Percentiles rank a stretch among this genome's conserved stretches.
Conservation (phyloP, 768 basidiomycete species). For the Leccinum boreale region DNA sequence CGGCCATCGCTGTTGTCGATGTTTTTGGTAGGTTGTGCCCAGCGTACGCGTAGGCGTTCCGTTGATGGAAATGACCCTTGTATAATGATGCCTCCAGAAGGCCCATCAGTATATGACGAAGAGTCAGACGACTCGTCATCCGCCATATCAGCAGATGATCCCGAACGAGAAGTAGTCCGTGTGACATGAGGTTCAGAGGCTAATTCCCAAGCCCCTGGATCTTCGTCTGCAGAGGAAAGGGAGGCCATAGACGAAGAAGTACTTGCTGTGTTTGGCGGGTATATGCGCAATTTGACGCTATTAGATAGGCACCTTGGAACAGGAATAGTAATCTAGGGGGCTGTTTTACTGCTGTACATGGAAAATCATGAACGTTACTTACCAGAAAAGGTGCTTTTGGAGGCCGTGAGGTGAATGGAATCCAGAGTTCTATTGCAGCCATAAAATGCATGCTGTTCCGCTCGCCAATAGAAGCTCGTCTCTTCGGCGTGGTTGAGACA, state of each 20-base stretch:
- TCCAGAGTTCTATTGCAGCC: slow-evolving; percentile 76
- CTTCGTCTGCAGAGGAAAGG: slow-evolving; percentile 72
- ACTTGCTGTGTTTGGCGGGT: slow-evolving; percentile 53
- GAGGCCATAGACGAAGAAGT: slow-evolving; percentile 65
- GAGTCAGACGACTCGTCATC: slow-evolving; percentile 84
- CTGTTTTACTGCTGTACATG: slow-evolving; percentile 3
- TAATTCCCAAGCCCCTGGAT: slow-evolving; percentile 67
- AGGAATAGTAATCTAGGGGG: slow-evolving; percentile 65
- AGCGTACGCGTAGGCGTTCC: slow-evolving; percentile 71
- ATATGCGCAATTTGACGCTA: slow-evolving; percentile 69
- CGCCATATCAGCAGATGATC: slow-evolving; percentile 68
- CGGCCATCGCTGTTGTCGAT: slow-evolving; percentile 50
- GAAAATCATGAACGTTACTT: slow-evolving; percentile 16
- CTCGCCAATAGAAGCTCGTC: slow-evolving; percentile 55
- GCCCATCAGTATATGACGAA: slow-evolving; percentile 44
- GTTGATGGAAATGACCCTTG: slow-evolving; percentile 77
- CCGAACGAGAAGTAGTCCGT: slow-evolving; percentile 49
- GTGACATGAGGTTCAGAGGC: slow-evolving; percentile 76
- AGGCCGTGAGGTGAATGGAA: slow-evolving; percentile 64
- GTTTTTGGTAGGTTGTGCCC: slow-evolving; percentile 63
- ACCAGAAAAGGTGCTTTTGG: slow-evolving; percentile 76
- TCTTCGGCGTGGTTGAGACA: slow-evolving; percentile 31
- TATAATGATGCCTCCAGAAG: slow-evolving; percentile 62
- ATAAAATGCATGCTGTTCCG: slow-evolving; percentile 67
- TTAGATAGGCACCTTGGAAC: slow-evolving; percentile 78